Base-by-base conservation (phyloP, 805 yeast species). In the Lachancea thermotolerans region DNA sequence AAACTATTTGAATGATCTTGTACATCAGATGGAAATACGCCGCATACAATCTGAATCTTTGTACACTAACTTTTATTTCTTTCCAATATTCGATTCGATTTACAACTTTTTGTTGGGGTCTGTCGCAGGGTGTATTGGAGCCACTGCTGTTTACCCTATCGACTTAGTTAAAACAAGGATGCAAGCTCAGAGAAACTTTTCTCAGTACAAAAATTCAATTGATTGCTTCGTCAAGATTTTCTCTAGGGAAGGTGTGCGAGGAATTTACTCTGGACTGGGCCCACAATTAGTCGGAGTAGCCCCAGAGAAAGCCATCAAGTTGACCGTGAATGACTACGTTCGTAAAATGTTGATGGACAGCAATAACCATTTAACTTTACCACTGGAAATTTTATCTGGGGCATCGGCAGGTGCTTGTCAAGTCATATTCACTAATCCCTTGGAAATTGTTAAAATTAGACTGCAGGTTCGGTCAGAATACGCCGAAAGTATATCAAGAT, bases 261-360 rank as follows among this genome's bases (percentile, higher is more conserved):
- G 98, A 8, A 74, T 91, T 47, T 91, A 91, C 66, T 83, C 95
- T 4, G 99, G 99, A 44, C 72, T 91, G 42, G 85, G 87, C 9
- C 97, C 98, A 14, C 98, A 93, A 67, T 72, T 91, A 58, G 79
- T 93, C 40, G 99, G 99, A 54, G 98, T 91, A 42, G 98, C 98
- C 0, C 99, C 99, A 2, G 99, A 91, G 65, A 91, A 91, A 71
- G 98, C 98, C 37, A 91, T 91, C 59, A 91, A 91, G 68, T 77
- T 91, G 53, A 90, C 98, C 0, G 95, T 91, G 34, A 91, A 91
- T 67, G 99, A 91, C 63, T 70, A 85, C 46, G 81, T 89, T 47
- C 78, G 98, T 57, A 81, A 81, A 27, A 72, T 78, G 44, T 81
- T 91, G 50, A 74, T 86, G n/a, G 71, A 71, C 49, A 64, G 60